Evolutionary conservation across 2,329 filamentous ascomycete species (phyloP).

Genomic region (Intubia oerlemansii): DNA sequence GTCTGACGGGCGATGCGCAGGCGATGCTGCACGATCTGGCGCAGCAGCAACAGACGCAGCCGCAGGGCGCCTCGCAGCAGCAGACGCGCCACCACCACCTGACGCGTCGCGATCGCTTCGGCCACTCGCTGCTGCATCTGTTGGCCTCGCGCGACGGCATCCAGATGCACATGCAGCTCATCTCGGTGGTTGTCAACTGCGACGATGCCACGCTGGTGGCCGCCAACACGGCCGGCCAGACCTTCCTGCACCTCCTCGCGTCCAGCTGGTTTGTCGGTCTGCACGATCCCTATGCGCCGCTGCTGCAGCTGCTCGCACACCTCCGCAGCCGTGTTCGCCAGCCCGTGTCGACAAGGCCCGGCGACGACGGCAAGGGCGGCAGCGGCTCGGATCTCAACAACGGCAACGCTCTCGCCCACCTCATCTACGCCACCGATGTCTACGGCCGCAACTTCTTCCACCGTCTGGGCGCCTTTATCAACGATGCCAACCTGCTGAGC

Average conservation of each 20-base stretch:
- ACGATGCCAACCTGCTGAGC: slow-evolving; percentile 11
- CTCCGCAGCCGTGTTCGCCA: slow-evolving; percentile 9
- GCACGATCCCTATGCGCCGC: slow-evolving; percentile 8
- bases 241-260: slow-evolving; percentile 23
- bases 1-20: slow-evolving; percentile 11
- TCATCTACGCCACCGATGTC: slow-evolving; percentile 20
- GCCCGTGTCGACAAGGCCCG: not conserved
- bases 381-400: not conserved
- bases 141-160: slow-evolving; percentile 18
- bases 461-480: slow-evolving; percentile 14
- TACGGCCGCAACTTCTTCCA: slow-evolving; percentile 34
- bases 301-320: slow-evolving; percentile 11
- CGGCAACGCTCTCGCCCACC: slow-evolving; percentile 3
- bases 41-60: slow-evolving; percentile 1
- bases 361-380: not conserved
- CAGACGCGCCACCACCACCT: slow-evolving; percentile 6
- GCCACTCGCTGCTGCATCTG: slow-evolving; percentile 25
- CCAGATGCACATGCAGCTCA: slow-evolving; percentile 11
- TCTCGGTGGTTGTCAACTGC: slow-evolving; percentile 9
- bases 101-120: slow-evolving; percentile 19
- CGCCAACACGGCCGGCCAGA: slow-evolving; percentile 24
- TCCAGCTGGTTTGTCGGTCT: slow-evolving; percentile 14
- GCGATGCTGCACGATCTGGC: slow-evolving; percentile 8
- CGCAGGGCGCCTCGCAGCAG: not conserved
- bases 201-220: slow-evolving; percentile 9